These are phyloP conservation scores for Hypoxylon sp. DNA, from an alignment of 2,329 filamentous ascomycete genomes.

Conservation along the genomic window DNA sequence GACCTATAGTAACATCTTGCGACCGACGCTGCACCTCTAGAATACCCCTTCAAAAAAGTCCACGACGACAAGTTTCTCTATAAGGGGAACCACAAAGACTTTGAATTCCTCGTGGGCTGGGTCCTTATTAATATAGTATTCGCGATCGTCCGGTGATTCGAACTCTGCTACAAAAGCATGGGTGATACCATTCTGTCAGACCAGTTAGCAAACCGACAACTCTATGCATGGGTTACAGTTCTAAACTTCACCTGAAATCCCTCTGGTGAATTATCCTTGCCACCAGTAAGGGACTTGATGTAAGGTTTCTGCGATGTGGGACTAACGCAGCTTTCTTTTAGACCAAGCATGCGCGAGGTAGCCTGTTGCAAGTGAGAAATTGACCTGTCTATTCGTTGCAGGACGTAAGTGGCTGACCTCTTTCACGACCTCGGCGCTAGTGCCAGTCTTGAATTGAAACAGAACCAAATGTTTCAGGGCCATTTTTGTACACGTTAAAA, in stretches of 20 bases:
- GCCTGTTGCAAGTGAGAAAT: constrained; percentile 11
- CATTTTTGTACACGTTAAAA: too few species aligned
- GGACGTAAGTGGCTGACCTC: constrained; percentile 13
- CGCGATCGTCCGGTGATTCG: constrained; percentile 49
- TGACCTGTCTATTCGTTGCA: background rate
- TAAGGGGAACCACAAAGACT: constrained; percentile 41
- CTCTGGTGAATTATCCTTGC: constrained; percentile 69
- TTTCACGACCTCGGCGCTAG: constrained; percentile 22
- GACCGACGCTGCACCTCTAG: background rate
- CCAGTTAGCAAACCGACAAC: constrained; percentile 11
- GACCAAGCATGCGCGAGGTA: constrained; percentile 57
- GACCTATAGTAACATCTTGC: too few species aligned
- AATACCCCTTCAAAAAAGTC: constrained; percentile 43
- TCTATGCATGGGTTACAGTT: background rate
- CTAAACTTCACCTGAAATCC: constrained; percentile 67
- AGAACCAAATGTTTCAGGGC: constrained; percentile 43
- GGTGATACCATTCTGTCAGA: constrained; percentile 49
- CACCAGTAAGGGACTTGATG: constrained; percentile 65
- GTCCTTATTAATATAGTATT: constrained; percentile 54
- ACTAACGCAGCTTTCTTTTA: constrained; percentile 67
- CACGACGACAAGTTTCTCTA: constrained; percentile 52
- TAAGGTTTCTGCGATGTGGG: constrained; percentile 67
- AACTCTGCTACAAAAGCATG: constrained; percentile 55
- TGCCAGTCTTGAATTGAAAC: constrained; percentile 43
- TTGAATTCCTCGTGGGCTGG: constrained; percentile 51